Conservation (phyloP, 2,329 filamentous ascomycete genomes). For the Colletotrichum simmondsii region DNA sequence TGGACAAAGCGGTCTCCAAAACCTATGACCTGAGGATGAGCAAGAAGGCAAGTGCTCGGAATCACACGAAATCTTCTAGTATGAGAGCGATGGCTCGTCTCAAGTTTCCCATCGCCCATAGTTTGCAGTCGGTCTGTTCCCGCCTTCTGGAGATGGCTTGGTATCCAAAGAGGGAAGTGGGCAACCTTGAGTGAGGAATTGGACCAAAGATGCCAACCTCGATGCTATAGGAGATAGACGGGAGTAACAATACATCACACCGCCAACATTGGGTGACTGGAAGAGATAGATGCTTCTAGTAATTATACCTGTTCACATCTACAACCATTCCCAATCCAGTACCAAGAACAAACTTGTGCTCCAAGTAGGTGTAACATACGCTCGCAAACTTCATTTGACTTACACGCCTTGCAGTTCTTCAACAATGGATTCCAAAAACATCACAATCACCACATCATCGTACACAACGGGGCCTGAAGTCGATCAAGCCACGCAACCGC, state of each 20-base stretch:
- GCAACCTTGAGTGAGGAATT: background rate
- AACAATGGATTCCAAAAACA: no score
- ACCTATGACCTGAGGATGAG: no score
- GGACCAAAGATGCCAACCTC: background rate
- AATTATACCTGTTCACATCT: background rate
- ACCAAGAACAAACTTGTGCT: no score
- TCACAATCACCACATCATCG: no score
- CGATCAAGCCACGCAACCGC: no score
- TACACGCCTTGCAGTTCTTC: no score
- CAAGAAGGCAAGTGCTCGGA: background rate
- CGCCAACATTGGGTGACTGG: background rate
- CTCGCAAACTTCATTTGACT: no score
- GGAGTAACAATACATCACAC: background rate
- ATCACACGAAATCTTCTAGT: background rate
- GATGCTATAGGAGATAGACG: background rate
- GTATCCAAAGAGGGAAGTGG: no score
- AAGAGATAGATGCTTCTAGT: background rate
- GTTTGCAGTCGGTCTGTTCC: background rate
- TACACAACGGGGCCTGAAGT: no score
- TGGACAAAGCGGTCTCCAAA: no score
- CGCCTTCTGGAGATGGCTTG: background rate
- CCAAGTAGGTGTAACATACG: no score
- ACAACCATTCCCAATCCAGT: background rate
- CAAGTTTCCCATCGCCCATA: background rate
- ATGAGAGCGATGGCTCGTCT: background rate